These are phyloP conservation scores for Colletotrichum sidae DNA, from an alignment of 2,329 filamentous ascomycete genomes.

Conservation along the genomic window DNA sequence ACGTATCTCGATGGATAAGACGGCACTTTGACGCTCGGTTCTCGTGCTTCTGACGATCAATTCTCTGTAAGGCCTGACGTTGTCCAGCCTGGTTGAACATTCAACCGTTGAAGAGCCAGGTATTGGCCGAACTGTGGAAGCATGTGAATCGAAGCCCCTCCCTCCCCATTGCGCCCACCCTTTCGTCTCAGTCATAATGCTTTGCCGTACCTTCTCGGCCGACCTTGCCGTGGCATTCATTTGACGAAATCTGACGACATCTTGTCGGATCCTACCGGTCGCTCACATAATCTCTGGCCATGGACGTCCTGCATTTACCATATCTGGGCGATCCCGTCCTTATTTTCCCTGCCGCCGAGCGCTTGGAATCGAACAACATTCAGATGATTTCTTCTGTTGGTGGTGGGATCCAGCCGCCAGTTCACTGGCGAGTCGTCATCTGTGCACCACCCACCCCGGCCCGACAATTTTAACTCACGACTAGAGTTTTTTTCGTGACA, in stretches of 20 bases:
- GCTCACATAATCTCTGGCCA: conserved; percentile 11
- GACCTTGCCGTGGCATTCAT: conserved; percentile 28
- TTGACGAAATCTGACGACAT: conserved; percentile 20
- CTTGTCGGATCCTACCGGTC: conserved; percentile 9
- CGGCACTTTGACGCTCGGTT: conserved; percentile 20
- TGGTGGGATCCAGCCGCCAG: neutral
- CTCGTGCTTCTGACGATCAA: neutral
- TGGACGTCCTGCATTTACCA: conserved; percentile 7
- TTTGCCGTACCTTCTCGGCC: conserved; percentile 25
- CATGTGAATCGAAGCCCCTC: conserved; percentile 27
- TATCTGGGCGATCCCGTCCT: conserved; percentile 1
- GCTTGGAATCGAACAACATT: conserved; percentile 21
- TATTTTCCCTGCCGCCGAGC: conserved; percentile 8
- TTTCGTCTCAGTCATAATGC: conserved; percentile 24
- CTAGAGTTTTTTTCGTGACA: neutral
- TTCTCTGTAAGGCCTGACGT: neutral
- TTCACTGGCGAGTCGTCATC: neutral
- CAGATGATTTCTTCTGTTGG: neutral
- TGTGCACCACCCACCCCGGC: neutral
- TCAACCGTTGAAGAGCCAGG: neutral
- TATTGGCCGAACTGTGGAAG: conserved; percentile 1
- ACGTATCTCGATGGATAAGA: conserved; percentile 4
- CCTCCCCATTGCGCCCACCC: neutral
- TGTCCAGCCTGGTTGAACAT: no score
- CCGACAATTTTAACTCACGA: conserved; percentile 5